Percentiles rank a stretch among this genome's conserved stretches.
phyloP scores from a whole-genome alignment of 495 filamentous ascomycete species.

The Hamigera avellanea region DNA sequence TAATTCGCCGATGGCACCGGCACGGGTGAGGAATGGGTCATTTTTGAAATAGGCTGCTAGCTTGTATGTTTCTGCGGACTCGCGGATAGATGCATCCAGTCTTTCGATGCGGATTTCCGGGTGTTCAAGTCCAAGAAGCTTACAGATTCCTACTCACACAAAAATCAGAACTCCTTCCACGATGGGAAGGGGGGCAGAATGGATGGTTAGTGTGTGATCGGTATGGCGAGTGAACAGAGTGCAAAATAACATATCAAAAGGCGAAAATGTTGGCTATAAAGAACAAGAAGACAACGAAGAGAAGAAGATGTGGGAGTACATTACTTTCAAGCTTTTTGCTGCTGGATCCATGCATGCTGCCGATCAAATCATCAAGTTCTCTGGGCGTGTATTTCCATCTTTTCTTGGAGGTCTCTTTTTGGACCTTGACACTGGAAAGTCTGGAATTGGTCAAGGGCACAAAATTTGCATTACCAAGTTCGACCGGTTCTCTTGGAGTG shows the following conservation, averaged over 20 bases:
- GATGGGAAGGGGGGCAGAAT: background rate
- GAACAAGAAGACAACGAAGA: constrained; percentile 1
- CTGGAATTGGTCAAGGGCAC: constrained; percentile 13
- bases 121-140: constrained; percentile 8
- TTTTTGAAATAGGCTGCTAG: constrained; percentile 13
- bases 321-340: constrained; percentile 13
- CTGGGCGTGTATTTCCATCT: background rate
- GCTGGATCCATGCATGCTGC: background rate
- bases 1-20: constrained; percentile 16
- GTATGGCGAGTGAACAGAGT: too few relatives aligned
- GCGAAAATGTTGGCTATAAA: background rate
- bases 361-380: background rate
- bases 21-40: constrained; percentile 22
- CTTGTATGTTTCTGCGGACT: constrained; percentile 6
- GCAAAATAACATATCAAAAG: background rate
- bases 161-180: background rate
- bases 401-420: too few relatives aligned
- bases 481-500: background rate
- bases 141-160: constrained; percentile 13
- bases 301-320: background rate
- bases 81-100: constrained; percentile 4
- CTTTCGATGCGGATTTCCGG: constrained; percentile 10
- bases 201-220: too few relatives aligned
- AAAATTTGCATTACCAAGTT: constrained; percentile 13
- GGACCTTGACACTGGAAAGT: constrained; percentile 3